These are phyloP conservation scores for Laburnicola sp. DNA, from an alignment of 2,329 filamentous ascomycete species.

Conservation along the genomic window DNA sequence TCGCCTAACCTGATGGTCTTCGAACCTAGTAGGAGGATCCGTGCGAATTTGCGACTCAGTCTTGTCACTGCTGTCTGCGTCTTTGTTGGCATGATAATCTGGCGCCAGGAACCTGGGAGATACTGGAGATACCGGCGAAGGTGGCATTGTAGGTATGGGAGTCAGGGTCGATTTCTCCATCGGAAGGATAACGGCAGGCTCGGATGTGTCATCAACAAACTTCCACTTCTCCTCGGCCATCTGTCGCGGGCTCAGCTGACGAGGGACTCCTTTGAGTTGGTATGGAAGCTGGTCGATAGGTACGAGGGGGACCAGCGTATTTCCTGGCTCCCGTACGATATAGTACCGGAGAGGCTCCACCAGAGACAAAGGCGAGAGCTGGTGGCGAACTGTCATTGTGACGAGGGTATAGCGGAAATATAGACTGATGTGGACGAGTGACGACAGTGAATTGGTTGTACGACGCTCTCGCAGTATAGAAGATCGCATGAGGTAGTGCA, in stretches of 20 bases:
- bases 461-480: no score
- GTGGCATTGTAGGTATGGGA: neutral
- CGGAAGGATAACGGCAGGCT: conserved; percentile 12
- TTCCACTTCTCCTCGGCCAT: conserved; percentile 31
- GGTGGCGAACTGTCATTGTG: conserved; percentile 13
- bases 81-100: conserved; percentile 2
- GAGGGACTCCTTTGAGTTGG: conserved; percentile 44
- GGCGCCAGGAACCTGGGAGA: neutral
- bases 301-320: conserved; percentile 46
- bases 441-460: neutral
- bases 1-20: no score
- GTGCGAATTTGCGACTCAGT: neutral
- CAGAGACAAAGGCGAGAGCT: conserved; percentile 3
- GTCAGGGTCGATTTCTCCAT: conserved; percentile 6
- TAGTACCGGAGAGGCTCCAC: conserved; percentile 38
- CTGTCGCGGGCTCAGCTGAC: conserved; percentile 35
- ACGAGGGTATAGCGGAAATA: neutral
- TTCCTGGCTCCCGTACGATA: conserved; percentile 41
- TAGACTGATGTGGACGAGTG: neutral
- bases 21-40: no score
- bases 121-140: neutral
- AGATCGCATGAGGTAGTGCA: no score
- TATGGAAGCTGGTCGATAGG: conserved; percentile 51
- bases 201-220: conserved; percentile 21
- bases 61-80: neutral